Evolutionary conservation across 2,329 filamentous ascomycete genomes (phyloP).

Genomic region (Hypoxylon sp.): DNA sequence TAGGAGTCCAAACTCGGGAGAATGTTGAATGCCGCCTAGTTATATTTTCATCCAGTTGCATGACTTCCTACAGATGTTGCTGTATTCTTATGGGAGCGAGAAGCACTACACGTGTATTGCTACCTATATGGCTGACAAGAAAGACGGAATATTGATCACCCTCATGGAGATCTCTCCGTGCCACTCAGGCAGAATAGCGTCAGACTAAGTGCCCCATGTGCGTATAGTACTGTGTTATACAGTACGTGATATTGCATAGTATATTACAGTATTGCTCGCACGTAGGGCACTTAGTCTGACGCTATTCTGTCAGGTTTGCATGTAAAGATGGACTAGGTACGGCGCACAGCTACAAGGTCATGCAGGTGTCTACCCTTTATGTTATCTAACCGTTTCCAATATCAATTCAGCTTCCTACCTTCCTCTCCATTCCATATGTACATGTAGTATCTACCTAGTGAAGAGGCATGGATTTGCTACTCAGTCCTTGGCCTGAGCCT

Average conservation of each 20-base stretch:
- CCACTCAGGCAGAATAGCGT: too few species aligned
- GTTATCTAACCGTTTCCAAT: conserved; percentile 45
- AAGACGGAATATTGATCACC: background rate
- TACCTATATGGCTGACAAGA: background rate
- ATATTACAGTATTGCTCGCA: too few species aligned
- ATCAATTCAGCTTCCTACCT: conserved; percentile 31
- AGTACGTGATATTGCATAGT: too few species aligned
- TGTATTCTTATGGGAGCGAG: conserved; percentile 5
- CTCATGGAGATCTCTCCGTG: background rate
- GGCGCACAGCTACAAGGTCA: background rate
- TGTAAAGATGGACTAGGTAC: background rate
- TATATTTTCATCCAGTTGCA: background rate
- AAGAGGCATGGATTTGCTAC: background rate
- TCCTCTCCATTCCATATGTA: conserved; percentile 1
- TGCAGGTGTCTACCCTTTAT: background rate
- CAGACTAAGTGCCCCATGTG: too few species aligned
- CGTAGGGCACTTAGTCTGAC: too few species aligned
- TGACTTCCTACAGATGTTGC: conserved; percentile 5
- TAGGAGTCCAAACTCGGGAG: conserved; percentile 5
- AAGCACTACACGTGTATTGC: too few species aligned
- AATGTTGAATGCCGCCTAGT: background rate
- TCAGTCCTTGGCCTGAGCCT: background rate
- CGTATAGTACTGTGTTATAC: too few species aligned
- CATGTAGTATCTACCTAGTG: background rate
- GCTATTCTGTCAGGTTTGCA: too few species aligned